Percentiles rank a stretch among this genome's conserved stretches.
These are phyloP conservation scores for Mycosarcoma mackinlayi DNA, from an alignment of 1,284 basidiomycete species.

Conservation along the genomic window DNA sequence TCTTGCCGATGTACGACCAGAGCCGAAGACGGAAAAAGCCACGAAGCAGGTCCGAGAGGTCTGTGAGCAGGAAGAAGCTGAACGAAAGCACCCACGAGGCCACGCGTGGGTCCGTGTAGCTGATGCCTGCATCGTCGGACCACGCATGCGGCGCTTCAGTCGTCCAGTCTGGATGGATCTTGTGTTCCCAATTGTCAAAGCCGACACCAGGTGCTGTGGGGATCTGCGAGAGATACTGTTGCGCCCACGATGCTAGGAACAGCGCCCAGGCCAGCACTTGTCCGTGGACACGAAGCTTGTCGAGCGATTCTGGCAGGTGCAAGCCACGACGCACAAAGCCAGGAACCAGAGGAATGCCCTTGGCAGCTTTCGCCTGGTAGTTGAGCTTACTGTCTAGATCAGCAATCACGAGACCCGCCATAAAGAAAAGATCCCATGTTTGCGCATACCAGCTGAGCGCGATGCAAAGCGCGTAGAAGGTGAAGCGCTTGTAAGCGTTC, in stretches of 20 bases:
- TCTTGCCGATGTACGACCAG: slow-evolving; percentile 56
- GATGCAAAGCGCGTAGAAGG: slow-evolving; percentile 57
- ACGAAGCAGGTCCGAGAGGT: slow-evolving; percentile 51
- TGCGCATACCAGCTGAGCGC: slow-evolving; percentile 59
- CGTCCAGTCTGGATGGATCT: slow-evolving; percentile 52
- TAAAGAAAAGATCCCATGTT: slow-evolving; percentile 62
- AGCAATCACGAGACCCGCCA: slow-evolving; percentile 59
- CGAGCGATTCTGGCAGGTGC: slow-evolving; percentile 28
- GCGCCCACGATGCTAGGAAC: slow-evolving; percentile 49
- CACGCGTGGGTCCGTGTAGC: slow-evolving; percentile 49
- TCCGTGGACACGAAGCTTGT: slow-evolving; percentile 47
- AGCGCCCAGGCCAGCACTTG: slow-evolving; percentile 58
- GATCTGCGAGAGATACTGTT: slow-evolving; percentile 50
- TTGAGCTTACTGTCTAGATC: slow-evolving; percentile 61
- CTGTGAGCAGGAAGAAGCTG: slow-evolving; percentile 57
- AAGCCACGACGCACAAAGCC: slow-evolving; percentile 16
- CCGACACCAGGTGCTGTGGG: slow-evolving; percentile 20
- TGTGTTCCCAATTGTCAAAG: slow-evolving; percentile 48
- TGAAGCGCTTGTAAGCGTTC: slow-evolving; percentile 58
- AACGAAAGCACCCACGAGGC: slow-evolving; percentile 51
- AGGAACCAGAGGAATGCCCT: slow-evolving; percentile 51
- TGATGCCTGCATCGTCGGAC: slow-evolving; percentile 20
- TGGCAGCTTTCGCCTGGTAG: slow-evolving; percentile 50
- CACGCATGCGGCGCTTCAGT: slow-evolving; percentile 36
- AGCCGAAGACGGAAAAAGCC: slow-evolving; percentile 55